These are phyloP conservation scores for Maudiozyma humilis DNA, from an alignment of 1,139 yeast species.

Conservation along the genomic window DNA sequence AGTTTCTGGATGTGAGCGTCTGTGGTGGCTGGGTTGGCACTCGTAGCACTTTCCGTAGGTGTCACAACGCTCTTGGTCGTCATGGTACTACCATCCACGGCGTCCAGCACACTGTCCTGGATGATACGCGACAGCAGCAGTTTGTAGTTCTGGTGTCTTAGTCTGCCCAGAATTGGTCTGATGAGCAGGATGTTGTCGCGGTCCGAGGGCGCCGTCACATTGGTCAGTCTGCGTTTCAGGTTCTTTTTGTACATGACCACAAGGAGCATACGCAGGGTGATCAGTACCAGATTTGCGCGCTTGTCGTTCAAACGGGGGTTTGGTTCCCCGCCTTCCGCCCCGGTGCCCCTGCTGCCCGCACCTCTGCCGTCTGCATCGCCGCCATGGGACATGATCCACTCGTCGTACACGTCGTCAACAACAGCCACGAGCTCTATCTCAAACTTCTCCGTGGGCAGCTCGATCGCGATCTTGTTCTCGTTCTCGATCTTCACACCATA, in stretches of 20 bases:
- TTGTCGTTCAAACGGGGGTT: constrained; percentile 25
- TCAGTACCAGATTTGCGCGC: constrained; percentile 35
- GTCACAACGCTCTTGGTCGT: constrained; percentile 10
- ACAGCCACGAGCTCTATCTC: constrained; percentile 49
- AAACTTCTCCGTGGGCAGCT: constrained; percentile 55
- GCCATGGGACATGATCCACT: constrained; percentile 31
- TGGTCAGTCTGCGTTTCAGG: constrained; percentile 20
- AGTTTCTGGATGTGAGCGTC: constrained; percentile 20
- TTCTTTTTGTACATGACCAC: constrained; percentile 40
- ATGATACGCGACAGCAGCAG: constrained; percentile 24
- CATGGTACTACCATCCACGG: constrained; percentile 11
- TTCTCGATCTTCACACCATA: constrained; percentile 63
- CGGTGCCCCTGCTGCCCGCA: background rate
- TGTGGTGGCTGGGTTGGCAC: too few relatives aligned
- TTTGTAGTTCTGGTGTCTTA: constrained; percentile 28
- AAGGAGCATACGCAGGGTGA: constrained; percentile 40
- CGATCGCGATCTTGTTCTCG: constrained; percentile 55
- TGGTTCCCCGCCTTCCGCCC: background rate
- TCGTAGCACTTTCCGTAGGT: background rate
- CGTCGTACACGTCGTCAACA: constrained; percentile 36
- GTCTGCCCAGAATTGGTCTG: constrained; percentile 29
- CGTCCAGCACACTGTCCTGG: constrained; percentile 23
- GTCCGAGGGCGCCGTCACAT: constrained; percentile 8
- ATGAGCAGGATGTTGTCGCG: constrained; percentile 23
- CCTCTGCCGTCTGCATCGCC: constrained; percentile 14